Evolutionary conservation across 2,329 filamentous ascomycete species (phyloP).

Genomic region (Nothophaeocryptopus gaeumannii): DNA sequence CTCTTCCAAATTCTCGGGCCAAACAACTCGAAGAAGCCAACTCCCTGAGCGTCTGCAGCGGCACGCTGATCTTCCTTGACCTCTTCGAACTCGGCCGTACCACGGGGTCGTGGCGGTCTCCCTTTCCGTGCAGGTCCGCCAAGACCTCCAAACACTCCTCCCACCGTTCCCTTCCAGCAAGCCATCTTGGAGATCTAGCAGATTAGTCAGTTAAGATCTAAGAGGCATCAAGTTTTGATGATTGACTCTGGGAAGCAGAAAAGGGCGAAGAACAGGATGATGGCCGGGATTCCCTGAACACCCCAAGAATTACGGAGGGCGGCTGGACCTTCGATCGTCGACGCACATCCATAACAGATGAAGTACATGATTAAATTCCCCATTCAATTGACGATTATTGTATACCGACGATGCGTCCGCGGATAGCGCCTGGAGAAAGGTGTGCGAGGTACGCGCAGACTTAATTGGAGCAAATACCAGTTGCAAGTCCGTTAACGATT

Average conservation of each 20-base stretch:
- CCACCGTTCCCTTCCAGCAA: slow-evolving; percentile 46
- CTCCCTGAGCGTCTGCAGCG: slow-evolving; percentile 39
- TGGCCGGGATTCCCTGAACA: slow-evolving; percentile 45
- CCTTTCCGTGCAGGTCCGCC: slow-evolving; percentile 45
- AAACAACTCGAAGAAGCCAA: slow-evolving; percentile 44
- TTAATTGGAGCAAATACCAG: slow-evolving; percentile 68
- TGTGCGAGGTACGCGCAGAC: slow-evolving; percentile 64
- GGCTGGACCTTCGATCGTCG: slow-evolving; percentile 12
- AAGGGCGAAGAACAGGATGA: slow-evolving; percentile 44
- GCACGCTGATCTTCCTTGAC: slow-evolving; percentile 41
- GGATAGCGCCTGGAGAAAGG: slow-evolving; percentile 54
- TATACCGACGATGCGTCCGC: slow-evolving; percentile 66
- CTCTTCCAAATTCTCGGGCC: slow-evolving; percentile 56
- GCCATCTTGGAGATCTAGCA: slow-evolving; percentile 42
- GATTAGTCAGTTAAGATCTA: too few species aligned
- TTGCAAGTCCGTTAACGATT: slow-evolving; percentile 65
- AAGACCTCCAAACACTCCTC: slow-evolving; percentile 46
- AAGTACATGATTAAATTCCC: slow-evolving; percentile 67
- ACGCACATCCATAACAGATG: slow-evolving; percentile 61
- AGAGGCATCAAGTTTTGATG: too few species aligned
- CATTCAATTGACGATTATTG: slow-evolving; percentile 71
- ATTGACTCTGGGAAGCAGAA: slow-evolving; percentile 44
- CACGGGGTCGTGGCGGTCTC: slow-evolving; percentile 43
- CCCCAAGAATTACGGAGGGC: slow-evolving; percentile 56
- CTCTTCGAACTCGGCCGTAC: slow-evolving; percentile 48